Percentiles rank a stretch among this genome's conserved stretches.
Conservation (phyloP, 176 grass and related monocot species). For the Zoysia pacifica region DNA sequence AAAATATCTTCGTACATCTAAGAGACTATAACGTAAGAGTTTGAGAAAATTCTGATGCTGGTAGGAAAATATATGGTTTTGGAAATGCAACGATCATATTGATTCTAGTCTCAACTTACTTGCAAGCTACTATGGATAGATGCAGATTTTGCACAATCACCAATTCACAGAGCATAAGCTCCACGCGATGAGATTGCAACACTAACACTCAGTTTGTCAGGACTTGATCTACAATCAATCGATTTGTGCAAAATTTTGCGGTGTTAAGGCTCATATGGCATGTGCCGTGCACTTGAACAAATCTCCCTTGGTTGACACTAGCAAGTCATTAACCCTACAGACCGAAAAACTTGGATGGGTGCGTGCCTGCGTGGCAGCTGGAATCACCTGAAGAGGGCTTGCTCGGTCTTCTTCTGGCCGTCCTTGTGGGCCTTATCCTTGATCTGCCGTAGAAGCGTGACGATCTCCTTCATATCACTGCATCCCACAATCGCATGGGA, state of each 20-base stretch:
- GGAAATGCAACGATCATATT: neutral
- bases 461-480: slow-evolving; percentile 78
- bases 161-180: neutral
- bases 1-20: slow-evolving; percentile 10
- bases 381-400: slow-evolving; percentile 72
- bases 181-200: neutral
- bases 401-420: slow-evolving; percentile 77
- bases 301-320: neutral
- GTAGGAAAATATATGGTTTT: neutral
- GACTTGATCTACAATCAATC: neutral
- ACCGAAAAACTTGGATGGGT: slow-evolving; percentile 13
- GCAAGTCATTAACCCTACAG: slow-evolving; percentile 1
- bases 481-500: neutral
- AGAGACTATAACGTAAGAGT: neutral
- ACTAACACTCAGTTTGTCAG: neutral
- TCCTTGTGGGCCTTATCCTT: slow-evolving; percentile 79
- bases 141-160: neutral
- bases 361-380: neutral
- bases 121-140: neutral
- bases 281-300: neutral
- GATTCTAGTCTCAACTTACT: neutral
- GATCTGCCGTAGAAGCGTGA: slow-evolving; percentile 63
- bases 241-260: neutral
- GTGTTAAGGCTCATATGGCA: neutral
- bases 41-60: neutral